Conservation (phyloP, 1,284 basidiomycete species). For the Moesziomyces sp. region DNA sequence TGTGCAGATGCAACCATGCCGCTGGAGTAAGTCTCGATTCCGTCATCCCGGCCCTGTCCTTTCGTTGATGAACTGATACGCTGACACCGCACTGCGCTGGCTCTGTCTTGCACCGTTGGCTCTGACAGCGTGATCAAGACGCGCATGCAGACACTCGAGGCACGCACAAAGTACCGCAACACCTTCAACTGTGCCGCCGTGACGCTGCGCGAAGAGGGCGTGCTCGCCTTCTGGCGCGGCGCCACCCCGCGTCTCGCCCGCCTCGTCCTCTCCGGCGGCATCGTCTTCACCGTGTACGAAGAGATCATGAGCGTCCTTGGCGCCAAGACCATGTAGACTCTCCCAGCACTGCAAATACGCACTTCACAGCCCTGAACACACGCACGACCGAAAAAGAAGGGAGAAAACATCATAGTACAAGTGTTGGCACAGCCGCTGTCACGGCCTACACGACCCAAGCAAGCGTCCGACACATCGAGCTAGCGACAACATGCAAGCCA, state of each 20-base stretch:
- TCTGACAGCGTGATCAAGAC: conserved; percentile 88
- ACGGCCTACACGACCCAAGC: conserved; percentile 5
- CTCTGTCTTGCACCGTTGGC: not conserved
- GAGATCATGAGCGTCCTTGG: conserved; percentile 53
- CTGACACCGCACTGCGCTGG: not conserved
- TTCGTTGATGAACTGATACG: too few species aligned
- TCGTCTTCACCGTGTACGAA: conserved; percentile 83
- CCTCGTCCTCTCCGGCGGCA: conserved; percentile 85
- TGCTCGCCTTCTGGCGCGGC: conserved; percentile 91
- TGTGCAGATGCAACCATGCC: conserved; percentile 62
- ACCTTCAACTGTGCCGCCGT: conserved; percentile 84
- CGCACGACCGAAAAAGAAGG: not conserved
- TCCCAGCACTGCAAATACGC: not conserved
- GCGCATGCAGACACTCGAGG: conserved; percentile 92
- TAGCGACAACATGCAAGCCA: conserved; percentile 5
- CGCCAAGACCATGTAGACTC: conserved; percentile 41
- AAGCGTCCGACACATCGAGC: conserved; percentile 24
- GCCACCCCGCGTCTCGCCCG: conserved; percentile 73
- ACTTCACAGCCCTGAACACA: not conserved
- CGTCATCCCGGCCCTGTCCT: too few species aligned
- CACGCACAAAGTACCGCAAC: conserved; percentile 84
- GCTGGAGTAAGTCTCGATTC: conserved; percentile 48
- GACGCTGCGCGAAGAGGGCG: conserved; percentile 75
- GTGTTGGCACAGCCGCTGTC: conserved; percentile 12
- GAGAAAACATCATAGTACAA: conserved; percentile 44